Evolutionary conservation across 768 basidiomycete species (phyloP).

Genomic region (Floccularia luteovirens): DNA sequence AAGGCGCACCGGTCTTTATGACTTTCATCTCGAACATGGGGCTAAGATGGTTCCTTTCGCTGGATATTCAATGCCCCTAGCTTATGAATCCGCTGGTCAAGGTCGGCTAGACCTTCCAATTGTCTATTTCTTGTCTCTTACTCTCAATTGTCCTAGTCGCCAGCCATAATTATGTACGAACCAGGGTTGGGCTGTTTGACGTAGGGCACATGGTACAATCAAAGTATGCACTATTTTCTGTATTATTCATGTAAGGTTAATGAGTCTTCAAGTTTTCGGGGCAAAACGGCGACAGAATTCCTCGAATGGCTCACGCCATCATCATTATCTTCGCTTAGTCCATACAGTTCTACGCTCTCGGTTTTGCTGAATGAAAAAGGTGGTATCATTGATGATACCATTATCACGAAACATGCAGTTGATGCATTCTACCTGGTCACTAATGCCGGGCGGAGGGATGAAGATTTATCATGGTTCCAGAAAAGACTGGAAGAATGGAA

Average conservation of each 20-base stretch:
- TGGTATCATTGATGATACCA: constrained; percentile 94
- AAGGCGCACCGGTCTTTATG: constrained; percentile 72
- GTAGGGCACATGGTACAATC: constrained; percentile 98
- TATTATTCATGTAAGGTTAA: not conserved
- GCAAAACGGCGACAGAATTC: constrained; percentile 70
- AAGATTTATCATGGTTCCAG: constrained; percentile 75
- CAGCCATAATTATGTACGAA: constrained; percentile 86
- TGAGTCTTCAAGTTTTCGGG: constrained; percentile 59
- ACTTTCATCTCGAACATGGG: constrained; percentile 76
- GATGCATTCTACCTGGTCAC: constrained; percentile 93
- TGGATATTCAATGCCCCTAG: constrained; percentile 90
- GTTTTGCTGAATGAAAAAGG: constrained; percentile 84
- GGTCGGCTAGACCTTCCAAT: constrained; percentile 29
- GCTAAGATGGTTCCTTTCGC: constrained; percentile 98
- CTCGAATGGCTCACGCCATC: constrained; percentile 89
- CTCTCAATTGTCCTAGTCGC: constrained; percentile 45
- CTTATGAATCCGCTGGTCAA: constrained; percentile 79
- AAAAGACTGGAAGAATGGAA: constrained; percentile 77
- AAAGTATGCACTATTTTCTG: constrained; percentile 38
- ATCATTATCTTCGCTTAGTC: constrained; percentile 55
- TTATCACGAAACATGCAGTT: constrained; percentile 79
- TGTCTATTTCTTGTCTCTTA: not conserved
- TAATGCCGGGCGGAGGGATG: constrained; percentile 81
- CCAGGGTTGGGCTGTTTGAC: constrained; percentile 83
- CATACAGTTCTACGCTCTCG: constrained; percentile 79